Base-by-base conservation (phyloP, 1,284 basidiomycete genomes). In the Athelia psychrophila region DNA sequence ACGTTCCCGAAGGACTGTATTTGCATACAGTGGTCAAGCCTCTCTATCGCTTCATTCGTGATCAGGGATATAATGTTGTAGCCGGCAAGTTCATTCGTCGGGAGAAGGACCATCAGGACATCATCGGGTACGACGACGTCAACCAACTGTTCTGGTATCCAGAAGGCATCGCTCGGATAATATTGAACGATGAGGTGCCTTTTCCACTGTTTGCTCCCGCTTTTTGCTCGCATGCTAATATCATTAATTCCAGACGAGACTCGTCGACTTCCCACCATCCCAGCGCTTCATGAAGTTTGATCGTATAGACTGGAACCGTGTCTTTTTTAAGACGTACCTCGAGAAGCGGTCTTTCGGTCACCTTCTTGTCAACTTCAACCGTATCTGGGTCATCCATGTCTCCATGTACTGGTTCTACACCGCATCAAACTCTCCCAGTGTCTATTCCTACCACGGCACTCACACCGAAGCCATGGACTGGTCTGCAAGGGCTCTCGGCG, bases 111-210 rank as follows among this genome's bases (percentile, higher is more conserved):
- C 97, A 98, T 68, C 88, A 95, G 57, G 80, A 88, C 59, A 94
- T 98, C 64, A 98, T 99, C 65, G 97, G 96, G 12, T 99, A 99
- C 67, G 96, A 99, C 70, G 96, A 99, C 70, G 91, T 99, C 63
- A 99, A 99, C 69, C 96, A 99, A 70, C 77, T 99, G 44, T 99
- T 99, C 74, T 99, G 96, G 96, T 99, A 99, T 70, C 97, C 97
- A 3, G 97, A 99, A 64, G 97, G 97, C 38, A 96, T 99, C 62
- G 91, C 94, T 23, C 81, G 93, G 40, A 98, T 99, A 62, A 80
- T 86, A 12, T 79, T 98, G 38, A 82, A 76, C 20, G 94, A 98
- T 77, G 95, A 94, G 79, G 90, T 90, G 61, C 32, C 73, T 58
- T 6, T 40, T 30, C 27, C 13, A 13, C 13, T 30, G 13, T 30